Conservation (phyloP, 164 flowering plant species). For the Euptelea pleiosperma region DNA sequence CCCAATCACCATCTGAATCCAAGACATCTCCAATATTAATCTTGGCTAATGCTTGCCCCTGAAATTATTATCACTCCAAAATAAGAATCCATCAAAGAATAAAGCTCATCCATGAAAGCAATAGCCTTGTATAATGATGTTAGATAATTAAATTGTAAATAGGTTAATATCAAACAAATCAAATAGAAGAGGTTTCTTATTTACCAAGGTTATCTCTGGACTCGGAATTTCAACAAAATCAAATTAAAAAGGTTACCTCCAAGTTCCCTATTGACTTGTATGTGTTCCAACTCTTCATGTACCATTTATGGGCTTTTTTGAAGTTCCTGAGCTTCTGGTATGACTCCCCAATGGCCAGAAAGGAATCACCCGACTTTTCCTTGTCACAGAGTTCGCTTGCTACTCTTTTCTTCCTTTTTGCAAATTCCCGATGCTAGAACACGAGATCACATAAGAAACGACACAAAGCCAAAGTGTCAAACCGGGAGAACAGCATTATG, state of each 20-base stretch:
- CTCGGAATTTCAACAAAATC: not conserved
- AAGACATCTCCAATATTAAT: conserved; percentile 73
- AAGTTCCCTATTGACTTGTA: conserved; percentile 68
- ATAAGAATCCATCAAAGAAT: conserved; percentile 10
- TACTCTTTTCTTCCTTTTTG: conserved; percentile 71
- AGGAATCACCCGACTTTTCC: conserved; percentile 85
- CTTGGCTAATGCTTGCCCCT: conserved; percentile 92
- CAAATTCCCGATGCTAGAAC: conserved; percentile 64
- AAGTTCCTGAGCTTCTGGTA: conserved; percentile 82
- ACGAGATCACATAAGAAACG: conserved; percentile 7
- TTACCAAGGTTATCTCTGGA: not conserved
- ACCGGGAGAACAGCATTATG: too few species aligned
- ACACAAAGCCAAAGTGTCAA: not conserved
- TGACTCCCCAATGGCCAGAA: conserved; percentile 77
- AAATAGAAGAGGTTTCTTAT: not conserved
- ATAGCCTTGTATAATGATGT: not conserved
- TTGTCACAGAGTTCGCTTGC: conserved; percentile 81
- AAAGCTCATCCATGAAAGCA: too few species aligned
- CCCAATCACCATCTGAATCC: conserved; percentile 71
- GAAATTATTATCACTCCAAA: conserved; percentile 19
- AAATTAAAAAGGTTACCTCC: conserved; percentile 51
- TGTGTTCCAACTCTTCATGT: conserved; percentile 59
- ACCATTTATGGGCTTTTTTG: conserved; percentile 82
- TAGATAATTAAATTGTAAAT: not conserved
- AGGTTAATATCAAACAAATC: too few species aligned